These are phyloP conservation scores for Suhomyces xylopsoci DNA, from an alignment of 805 yeast species.

Conservation along the genomic window DNA sequence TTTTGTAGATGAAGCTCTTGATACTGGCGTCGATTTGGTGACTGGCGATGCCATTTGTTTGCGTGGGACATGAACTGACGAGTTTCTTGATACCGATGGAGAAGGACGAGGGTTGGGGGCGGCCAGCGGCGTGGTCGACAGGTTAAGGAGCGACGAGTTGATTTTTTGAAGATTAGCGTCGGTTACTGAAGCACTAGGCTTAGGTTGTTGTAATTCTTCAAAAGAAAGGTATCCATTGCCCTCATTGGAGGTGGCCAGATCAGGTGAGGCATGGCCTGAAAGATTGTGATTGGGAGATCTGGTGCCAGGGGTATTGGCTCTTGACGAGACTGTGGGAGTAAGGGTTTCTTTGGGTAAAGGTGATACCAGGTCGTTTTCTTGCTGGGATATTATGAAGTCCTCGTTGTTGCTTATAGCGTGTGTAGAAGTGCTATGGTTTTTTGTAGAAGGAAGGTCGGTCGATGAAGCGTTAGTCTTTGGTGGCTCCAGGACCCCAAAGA, in stretches of 20 bases:
- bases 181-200: constrained; percentile 1
- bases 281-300: constrained; percentile 1
- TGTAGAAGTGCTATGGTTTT: neutral
- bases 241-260: constrained; percentile 7
- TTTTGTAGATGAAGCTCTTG: constrained; percentile 21
- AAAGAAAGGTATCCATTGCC: constrained; percentile 4
- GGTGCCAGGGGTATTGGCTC: constrained; percentile 7
- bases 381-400: constrained; percentile 4
- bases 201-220: constrained; percentile 7
- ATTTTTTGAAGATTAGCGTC: constrained; percentile 10
- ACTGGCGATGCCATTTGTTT: constrained; percentile 4
- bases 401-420: neutral
- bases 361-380: constrained; percentile 10
- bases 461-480: neutral
- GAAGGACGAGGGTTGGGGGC: constrained; percentile 3
- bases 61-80: constrained; percentile 3
- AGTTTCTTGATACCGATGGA: constrained; percentile 9
- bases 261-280: constrained; percentile 5
- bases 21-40: constrained; percentile 14
- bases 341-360: constrained; percentile 8
- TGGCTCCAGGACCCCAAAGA: constrained; percentile 20
- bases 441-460: constrained; percentile 2
- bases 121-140: neutral
- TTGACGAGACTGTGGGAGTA: constrained; percentile 2
- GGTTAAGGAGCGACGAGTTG: constrained; percentile 7